Evolutionary conservation across 2,329 filamentous ascomycete species (phyloP), one percentile per base, ranked within the genome.

Genomic region (Hirsutella thompsonii): DNA sequence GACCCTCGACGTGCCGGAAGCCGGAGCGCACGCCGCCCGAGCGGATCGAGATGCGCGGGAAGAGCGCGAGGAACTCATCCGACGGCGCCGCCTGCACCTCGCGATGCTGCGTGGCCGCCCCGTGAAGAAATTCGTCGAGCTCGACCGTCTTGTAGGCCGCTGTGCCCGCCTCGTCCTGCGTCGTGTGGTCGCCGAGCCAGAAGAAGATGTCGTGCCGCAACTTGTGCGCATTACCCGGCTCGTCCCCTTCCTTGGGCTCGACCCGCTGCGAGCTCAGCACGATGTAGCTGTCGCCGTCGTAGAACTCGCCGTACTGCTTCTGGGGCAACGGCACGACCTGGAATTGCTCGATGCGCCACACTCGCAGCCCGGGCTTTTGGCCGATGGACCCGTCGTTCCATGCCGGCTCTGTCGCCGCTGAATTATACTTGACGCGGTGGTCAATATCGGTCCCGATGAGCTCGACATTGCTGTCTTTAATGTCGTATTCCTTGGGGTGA

Each of bases 111-210:
- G 68, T 74, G 1, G 79, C 79, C 0, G 66, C 60, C 2, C 79
- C 78, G 33, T 68, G 61, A 38, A 83, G 56, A 51, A 79, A 81
- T 57, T 82, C 78, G 49, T 83, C 79, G 14, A 83, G 64, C 57
- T 83, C 79, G 20, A 81, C 77, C 0, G 79, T 80, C 63, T 83
- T 83, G 61, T 83, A 81, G 2, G 79, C 79, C 0, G 79, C 79
- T 0, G 73, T 76, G 14, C 79, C 79, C 2, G 78, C 77, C 59
- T 83, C 79, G 47, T 83, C 79, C 59, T 81, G 76, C 2, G 74
- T 70, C 0, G 78, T 83, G 52, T 80, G 72, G 39, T 58, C 64
- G 4, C 79, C 79, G 1, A 83, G 67, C 79, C 78, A 83, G 62
- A 83, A 83, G 65, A 79, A 83, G 51, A 83, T 70, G 38, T 82